Evolutionary conservation across 352 stramenopile genomes (phyloP), one percentile per base, ranked within the genome.

Genomic region (Globisporangium spinosum): DNA sequence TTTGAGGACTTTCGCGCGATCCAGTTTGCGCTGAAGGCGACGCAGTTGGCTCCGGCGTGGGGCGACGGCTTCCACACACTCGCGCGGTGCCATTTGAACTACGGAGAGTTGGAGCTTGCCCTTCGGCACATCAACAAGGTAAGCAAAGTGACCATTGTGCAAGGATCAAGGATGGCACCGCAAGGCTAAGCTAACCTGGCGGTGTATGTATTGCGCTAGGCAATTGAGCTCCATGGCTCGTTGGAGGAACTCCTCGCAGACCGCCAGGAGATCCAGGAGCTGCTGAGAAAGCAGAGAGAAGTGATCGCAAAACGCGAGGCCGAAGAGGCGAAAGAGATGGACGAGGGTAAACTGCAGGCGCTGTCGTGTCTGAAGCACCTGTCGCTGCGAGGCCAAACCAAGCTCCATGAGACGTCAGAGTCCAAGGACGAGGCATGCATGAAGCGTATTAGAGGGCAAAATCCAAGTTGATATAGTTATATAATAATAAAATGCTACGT

Each of bases 1-100:
- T 81, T 77, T 32, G 83, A 94, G 15, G 86, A 92, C 64, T 94
- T 94, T 59, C 76, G 81, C n/a, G 85, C 84, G 27, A 79, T 94
- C 27, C 77, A 86, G 77, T 90, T 82, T 58, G 88, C 80, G 0
- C 66, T 77, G 17, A 83, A 77, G 57, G 80, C 88, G 23, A 84
- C 77, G 7, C 59, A 91, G 32, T 67, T 87, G 29, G 76, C 72
- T 0, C 86, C 86, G 13, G 40, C 29, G 2, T 96, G 86, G 86
- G 79, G 77, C 27, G 88, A 94, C 29, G 85, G 68, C 25, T 91
- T 83, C 61, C 83, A 83, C 15, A 94, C 88, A 7, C 69, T 96
- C 3, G 78, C 80, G 53, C 70, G 85, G 23, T 83, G 79, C 38
- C 88, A 93, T 15, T 62, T 94, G 27, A 95, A 95, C 64, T 94